phyloP scores from a whole-genome alignment of 352 stramenopile species.

The Phytophthora cryptogea region DNA sequence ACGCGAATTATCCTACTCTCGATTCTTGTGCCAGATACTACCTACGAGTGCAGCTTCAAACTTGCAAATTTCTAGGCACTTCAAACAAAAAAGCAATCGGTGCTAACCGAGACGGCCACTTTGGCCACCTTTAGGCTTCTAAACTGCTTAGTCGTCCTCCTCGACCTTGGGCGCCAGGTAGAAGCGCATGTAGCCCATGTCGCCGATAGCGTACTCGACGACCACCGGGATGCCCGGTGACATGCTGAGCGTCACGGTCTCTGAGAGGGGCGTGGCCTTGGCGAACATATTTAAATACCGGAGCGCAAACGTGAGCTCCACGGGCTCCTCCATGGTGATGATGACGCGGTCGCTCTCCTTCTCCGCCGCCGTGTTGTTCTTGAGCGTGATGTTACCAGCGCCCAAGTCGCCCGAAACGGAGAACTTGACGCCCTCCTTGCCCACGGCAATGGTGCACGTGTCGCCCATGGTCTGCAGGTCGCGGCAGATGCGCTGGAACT shows the following conservation, averaged over 20 bases:
- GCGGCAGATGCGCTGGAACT: constrained; percentile 99
- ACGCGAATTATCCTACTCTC: constrained; percentile 14
- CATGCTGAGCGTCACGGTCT: constrained; percentile 97
- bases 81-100: constrained; percentile 16
- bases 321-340: constrained; percentile 99
- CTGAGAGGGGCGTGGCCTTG: constrained; percentile 96
- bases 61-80: constrained; percentile 27
- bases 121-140: not conserved
- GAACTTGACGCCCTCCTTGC: constrained; percentile 99
- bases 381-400: constrained; percentile 95
- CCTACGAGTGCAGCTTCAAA: constrained; percentile 5
- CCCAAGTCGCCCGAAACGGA: constrained; percentile 96
- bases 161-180: constrained; percentile 99
- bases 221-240: constrained; percentile 97
- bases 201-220: constrained; percentile 98
- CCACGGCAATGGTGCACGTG: constrained; percentile 95
- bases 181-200: constrained; percentile 98
- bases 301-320: constrained; percentile 98
- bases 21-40: constrained; percentile 12
- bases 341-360: constrained; percentile 93
- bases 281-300: constrained; percentile 99
- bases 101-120: constrained; percentile 7
- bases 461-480: constrained; percentile 99
- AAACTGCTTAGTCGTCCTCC: constrained; percentile 89
- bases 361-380: constrained; percentile 88